phyloP scores from a whole-genome alignment of 2,329 filamentous ascomycete species.

The Chalara sp. region DNA sequence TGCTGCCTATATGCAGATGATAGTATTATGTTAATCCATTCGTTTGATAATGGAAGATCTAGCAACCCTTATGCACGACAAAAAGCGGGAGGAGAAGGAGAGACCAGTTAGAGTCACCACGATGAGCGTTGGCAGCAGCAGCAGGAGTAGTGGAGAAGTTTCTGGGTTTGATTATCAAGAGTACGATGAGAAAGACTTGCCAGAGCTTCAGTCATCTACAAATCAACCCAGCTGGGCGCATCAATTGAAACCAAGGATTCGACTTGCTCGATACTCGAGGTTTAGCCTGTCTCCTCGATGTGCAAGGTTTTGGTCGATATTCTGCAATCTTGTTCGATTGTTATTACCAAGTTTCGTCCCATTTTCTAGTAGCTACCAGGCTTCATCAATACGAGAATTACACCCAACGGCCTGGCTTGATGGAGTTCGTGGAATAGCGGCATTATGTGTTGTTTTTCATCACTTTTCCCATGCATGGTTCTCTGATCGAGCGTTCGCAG shows the following conservation, averaged over 20 bases:
- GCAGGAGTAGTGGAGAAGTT: too few species aligned
- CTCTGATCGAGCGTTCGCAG: neutral
- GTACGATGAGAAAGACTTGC: too few species aligned
- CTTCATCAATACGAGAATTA: neutral
- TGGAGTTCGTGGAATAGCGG: conserved; percentile 39
- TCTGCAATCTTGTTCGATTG: neutral
- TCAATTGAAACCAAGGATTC: neutral
- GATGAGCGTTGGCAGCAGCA: too few species aligned
- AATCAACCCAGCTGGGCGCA: neutral
- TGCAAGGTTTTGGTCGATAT: neutral
- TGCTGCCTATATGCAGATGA: too few species aligned
- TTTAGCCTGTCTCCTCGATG: neutral
- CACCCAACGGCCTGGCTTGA: conserved; percentile 35
- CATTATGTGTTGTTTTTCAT: conserved; percentile 33
- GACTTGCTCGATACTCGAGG: neutral
- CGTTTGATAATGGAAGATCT: too few species aligned
- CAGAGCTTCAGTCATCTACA: too few species aligned
- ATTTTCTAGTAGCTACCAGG: neutral
- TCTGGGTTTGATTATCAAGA: too few species aligned
- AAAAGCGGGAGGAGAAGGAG: too few species aligned
- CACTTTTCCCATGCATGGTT: conserved; percentile 2
- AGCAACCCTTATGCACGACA: too few species aligned
- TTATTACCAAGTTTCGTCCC: neutral
- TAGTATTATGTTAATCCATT: too few species aligned
- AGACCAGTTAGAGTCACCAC: too few species aligned